These are phyloP conservation scores for Malbranchea zuffiana DNA, from an alignment of 2,329 filamentous ascomycete genomes.

Conservation along the genomic window DNA sequence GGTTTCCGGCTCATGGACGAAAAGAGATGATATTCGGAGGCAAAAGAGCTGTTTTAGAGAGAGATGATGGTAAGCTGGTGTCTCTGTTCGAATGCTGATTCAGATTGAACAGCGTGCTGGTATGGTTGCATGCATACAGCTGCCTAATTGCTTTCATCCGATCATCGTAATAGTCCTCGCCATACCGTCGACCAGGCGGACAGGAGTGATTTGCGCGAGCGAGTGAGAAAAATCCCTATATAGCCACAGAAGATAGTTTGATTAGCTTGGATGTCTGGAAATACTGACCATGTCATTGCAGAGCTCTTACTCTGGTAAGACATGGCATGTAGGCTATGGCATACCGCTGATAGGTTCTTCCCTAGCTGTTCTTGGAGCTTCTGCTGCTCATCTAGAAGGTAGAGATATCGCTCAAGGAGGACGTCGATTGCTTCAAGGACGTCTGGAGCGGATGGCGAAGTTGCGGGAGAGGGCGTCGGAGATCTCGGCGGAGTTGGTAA, in stretches of 20 bases:
- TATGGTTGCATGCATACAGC: too few species aligned
- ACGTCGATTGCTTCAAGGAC: constrained; percentile 28
- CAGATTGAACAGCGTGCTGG: too few species aligned
- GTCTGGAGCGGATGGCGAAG: constrained; percentile 18
- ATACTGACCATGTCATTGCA: neutral
- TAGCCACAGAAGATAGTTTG: constrained; percentile 14
- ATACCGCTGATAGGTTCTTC: constrained; percentile 32
- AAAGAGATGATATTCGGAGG: too few species aligned
- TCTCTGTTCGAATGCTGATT: too few species aligned
- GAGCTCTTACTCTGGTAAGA: neutral
- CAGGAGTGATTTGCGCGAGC: constrained; percentile 40
- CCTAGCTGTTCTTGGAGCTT: constrained; percentile 29
- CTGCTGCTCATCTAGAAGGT: constrained; percentile 35
- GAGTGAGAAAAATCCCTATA: constrained; percentile 39
- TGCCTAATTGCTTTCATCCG: constrained; percentile 39
- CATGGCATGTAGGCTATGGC: neutral
- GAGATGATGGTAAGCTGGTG: too few species aligned
- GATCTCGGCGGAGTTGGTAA: constrained; percentile 14
- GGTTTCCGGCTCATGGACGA: too few species aligned
- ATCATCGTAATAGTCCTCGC: constrained; percentile 41
- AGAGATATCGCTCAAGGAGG: constrained; percentile 34
- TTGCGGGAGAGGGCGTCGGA: constrained; percentile 13
- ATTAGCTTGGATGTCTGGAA: constrained; percentile 14
- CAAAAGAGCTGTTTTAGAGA: too few species aligned
- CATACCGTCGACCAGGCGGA: constrained; percentile 36